A percentile compares a stretch with the other conserved stretches of the same genome.
phyloP scores from a whole-genome alignment of 805 yeast genomes.

The Candida sonorensis region DNA sequence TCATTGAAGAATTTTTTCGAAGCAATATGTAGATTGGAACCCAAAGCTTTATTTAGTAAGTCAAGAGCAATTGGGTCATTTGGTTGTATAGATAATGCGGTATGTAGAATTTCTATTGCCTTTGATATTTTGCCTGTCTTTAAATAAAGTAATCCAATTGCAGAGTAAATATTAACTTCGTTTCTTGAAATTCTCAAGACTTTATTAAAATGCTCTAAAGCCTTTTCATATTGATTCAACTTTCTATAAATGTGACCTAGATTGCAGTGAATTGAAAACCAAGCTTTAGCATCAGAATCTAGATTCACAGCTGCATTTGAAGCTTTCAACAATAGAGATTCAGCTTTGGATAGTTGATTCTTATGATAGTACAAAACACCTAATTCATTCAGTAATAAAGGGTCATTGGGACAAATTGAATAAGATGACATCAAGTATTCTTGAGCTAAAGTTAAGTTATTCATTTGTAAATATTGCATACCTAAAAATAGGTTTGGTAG shows the following conservation, averaged over 20 bases:
- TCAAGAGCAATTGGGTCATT: constrained; percentile 82
- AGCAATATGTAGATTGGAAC: constrained; percentile 36
- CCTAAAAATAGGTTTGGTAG: constrained; percentile 86
- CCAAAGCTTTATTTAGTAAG: constrained; percentile 71
- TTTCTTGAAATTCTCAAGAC: constrained; percentile 64
- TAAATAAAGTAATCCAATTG: constrained; percentile 78
- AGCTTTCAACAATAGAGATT: constrained; percentile 63
- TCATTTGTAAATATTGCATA: constrained; percentile 91
- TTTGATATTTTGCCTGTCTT: constrained; percentile 55
- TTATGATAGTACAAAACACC: constrained; percentile 89
- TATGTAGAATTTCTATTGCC: constrained; percentile 74
- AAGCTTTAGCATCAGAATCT: constrained; percentile 73
- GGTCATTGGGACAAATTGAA: constrained; percentile 77
- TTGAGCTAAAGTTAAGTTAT: constrained; percentile 73
- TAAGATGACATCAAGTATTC: constrained; percentile 76
- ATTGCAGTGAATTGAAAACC: constrained; percentile 80
- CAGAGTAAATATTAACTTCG: constrained; percentile 67
- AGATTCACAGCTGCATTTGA: constrained; percentile 58
- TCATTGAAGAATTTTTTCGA: constrained; percentile 15
- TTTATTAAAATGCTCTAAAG: constrained; percentile 68
- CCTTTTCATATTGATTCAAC: constrained; percentile 51
- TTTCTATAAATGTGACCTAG: constrained; percentile 84
- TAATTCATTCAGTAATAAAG: constrained; percentile 80
- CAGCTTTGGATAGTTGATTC: constrained; percentile 60
- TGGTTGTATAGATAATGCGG: constrained; percentile 72